These are phyloP conservation scores for Ogataea chonburiensis DNA, from an alignment of 805 yeast species.

Conservation along the genomic window DNA sequence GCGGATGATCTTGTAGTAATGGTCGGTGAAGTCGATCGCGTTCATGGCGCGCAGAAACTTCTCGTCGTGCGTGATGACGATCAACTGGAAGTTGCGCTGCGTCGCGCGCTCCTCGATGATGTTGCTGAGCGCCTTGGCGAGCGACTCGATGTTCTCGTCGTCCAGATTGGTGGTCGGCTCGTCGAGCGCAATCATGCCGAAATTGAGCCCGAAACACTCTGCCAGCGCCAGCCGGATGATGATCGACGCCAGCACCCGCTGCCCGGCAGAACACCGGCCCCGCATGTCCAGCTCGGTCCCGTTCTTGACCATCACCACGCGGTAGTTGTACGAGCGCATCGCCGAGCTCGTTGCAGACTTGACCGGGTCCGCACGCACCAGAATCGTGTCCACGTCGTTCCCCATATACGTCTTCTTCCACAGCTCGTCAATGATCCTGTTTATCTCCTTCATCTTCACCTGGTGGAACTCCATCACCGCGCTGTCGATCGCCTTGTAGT, in stretches of 20 bases:
- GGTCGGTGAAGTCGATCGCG: conserved; percentile 82
- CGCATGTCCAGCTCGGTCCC: conserved; percentile 95
- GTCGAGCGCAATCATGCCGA: conserved; percentile 94
- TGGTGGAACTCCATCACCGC: conserved; percentile 94
- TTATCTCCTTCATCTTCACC: conserved; percentile 89
- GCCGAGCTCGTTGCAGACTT: conserved; percentile 19
- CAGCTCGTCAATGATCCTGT: conserved; percentile 79
- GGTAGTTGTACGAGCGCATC: conserved; percentile 78
- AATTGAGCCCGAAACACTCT: conserved; percentile 91
- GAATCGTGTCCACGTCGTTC: conserved; percentile 89
- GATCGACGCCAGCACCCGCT: conserved; percentile 89
- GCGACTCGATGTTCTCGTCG: conserved; percentile 79
- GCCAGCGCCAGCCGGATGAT: conserved; percentile 89
- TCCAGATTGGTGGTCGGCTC: conserved; percentile 98
- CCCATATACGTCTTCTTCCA: conserved; percentile 96
- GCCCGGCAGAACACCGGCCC: conserved; percentile 98
- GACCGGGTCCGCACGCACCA: conserved; percentile 77
- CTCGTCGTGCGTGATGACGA: conserved; percentile 96
- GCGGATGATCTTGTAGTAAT: conserved; percentile 77
- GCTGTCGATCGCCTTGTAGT: conserved; percentile 81
- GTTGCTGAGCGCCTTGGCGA: conserved; percentile 74
- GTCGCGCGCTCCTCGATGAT: conserved; percentile 72
- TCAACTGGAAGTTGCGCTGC: conserved; percentile 89
- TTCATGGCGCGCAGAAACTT: conserved; percentile 81
- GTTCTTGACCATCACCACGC: conserved; percentile 93